Percentiles rank a stretch among this genome's conserved stretches.
These are phyloP conservation scores for Colletotrichum kahawae DNA, from an alignment of 2,329 filamentous ascomycete genomes.

Conservation along the genomic window DNA sequence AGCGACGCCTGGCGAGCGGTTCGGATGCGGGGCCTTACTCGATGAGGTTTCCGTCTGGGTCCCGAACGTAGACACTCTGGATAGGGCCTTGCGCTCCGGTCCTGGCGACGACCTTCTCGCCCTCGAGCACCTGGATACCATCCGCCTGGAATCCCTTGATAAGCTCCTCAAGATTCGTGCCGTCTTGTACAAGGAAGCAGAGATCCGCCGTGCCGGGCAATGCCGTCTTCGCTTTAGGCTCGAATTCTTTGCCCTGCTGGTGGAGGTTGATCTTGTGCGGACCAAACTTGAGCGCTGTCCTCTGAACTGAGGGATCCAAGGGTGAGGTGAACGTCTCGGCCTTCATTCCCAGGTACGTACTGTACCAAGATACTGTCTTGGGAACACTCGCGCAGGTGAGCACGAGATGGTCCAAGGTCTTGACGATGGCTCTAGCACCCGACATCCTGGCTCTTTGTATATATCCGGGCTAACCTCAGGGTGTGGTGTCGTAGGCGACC, in stretches of 20 bases:
- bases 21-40: conserved; percentile 50
- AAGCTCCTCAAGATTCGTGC: conserved; percentile 47
- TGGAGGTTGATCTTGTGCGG: conserved; percentile 68
- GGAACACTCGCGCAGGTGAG: conserved; percentile 59
- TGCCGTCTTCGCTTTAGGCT: conserved; percentile 60
- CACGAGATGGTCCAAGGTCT: conserved; percentile 64
- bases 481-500: background rate
- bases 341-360: conserved; percentile 60
- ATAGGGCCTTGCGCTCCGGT: conserved; percentile 61
- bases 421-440: conserved; percentile 31
- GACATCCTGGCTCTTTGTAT: background rate
- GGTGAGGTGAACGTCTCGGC: conserved; percentile 54
- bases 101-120: conserved; percentile 54
- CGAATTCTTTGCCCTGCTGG: conserved; percentile 61
- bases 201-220: conserved; percentile 63
- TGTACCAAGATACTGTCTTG: conserved; percentile 59
- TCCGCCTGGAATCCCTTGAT: conserved; percentile 43
- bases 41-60: conserved; percentile 66
- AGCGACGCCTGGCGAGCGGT: background rate
- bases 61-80: conserved; percentile 63
- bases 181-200: conserved; percentile 61
- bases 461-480: too few relatives aligned
- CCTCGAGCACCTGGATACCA: conserved; percentile 55
- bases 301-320: conserved; percentile 36
- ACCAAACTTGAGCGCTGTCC: conserved; percentile 62